Conservation (phyloP, 75 land plant genomes). For the Selaginella moellendorffii region DNA sequence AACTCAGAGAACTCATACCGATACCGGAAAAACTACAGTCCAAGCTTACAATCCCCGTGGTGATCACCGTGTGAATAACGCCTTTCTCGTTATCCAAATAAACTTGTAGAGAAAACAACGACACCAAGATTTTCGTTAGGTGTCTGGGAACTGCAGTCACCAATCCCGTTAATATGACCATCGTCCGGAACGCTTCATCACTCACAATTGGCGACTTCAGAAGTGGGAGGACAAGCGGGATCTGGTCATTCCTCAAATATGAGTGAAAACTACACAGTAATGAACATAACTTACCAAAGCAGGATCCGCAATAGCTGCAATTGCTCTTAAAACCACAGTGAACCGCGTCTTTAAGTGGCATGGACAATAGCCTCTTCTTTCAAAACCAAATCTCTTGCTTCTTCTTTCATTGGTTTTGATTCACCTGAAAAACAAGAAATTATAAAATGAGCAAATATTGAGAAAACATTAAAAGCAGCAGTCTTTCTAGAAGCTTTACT, state of each 20-base stretch:
- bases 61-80: slow-evolving; percentile 60
- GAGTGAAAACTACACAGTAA: not conserved
- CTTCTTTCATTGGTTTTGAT: slow-evolving; percentile 78
- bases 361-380: slow-evolving; percentile 56
- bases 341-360: slow-evolving; percentile 38
- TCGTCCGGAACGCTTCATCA: slow-evolving; percentile 57
- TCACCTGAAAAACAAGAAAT: slow-evolving; percentile 24
- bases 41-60: slow-evolving; percentile 51
- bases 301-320: slow-evolving; percentile 69
- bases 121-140: slow-evolving; percentile 46
- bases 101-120: slow-evolving; percentile 19
- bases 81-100: slow-evolving; percentile 23
- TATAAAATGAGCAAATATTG: too few relatives aligned
- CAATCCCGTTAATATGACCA: slow-evolving; percentile 70
- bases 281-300: slow-evolving; percentile 38
- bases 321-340: slow-evolving; percentile 54
- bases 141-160: slow-evolving; percentile 55
- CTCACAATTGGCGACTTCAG: slow-evolving; percentile 65
- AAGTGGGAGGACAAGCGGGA: slow-evolving; percentile 39
- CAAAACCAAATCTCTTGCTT: slow-evolving; percentile 73
- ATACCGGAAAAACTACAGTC: slow-evolving; percentile 80
- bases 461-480: too few relatives aligned
- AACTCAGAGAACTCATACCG: slow-evolving; percentile 12
- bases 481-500: not conserved
- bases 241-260: not conserved